Evolutionary conservation across 805 yeast species (phyloP).

Genomic region (Lachancea sp.): DNA sequence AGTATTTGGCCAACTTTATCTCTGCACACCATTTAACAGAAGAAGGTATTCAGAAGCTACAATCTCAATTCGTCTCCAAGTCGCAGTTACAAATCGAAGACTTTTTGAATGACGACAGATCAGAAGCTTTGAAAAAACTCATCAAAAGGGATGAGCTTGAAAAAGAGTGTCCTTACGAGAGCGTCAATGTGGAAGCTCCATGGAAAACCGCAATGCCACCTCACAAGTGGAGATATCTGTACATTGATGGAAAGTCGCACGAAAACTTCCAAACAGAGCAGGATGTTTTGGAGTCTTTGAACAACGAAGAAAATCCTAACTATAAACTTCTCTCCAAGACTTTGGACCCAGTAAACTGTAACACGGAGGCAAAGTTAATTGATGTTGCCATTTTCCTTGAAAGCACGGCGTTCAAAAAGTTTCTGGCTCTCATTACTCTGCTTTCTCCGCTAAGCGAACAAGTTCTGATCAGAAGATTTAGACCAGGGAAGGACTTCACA

Average conservation of each 20-base stretch:
- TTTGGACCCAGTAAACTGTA: constrained; percentile 20
- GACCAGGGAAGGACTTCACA: constrained; percentile 93
- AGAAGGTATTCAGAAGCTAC: constrained; percentile 38
- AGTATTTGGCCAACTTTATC: constrained; percentile 48
- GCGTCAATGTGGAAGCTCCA: constrained; percentile 54
- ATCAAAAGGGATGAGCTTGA: constrained; percentile 58
- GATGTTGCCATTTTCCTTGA: constrained; percentile 54
- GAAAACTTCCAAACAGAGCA: constrained; percentile 28
- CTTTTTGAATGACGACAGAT: constrained; percentile 53
- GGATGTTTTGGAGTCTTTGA: constrained; percentile 25
- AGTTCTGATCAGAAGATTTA: constrained; percentile 71
- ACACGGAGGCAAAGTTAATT: constrained; percentile 38
- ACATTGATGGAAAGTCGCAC: constrained; percentile 58
- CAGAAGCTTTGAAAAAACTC: constrained; percentile 39
- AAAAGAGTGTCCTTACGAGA: constrained; percentile 48
- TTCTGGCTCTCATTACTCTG: constrained; percentile 59
- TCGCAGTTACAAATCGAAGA: constrained; percentile 62
- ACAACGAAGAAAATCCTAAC: constrained; percentile 51
- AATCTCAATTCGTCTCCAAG: constrained; percentile 52
- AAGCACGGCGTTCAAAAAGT: constrained; percentile 58
- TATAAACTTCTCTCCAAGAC: constrained; percentile 35
- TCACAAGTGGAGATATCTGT: constrained; percentile 82
- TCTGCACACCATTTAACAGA: constrained; percentile 45
- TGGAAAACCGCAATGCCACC: constrained; percentile 94
- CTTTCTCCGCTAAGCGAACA: constrained; percentile 59